These are phyloP conservation scores for Podospora appendiculata DNA, from an alignment of 495 filamentous ascomycete genomes.

Conservation along the genomic window DNA sequence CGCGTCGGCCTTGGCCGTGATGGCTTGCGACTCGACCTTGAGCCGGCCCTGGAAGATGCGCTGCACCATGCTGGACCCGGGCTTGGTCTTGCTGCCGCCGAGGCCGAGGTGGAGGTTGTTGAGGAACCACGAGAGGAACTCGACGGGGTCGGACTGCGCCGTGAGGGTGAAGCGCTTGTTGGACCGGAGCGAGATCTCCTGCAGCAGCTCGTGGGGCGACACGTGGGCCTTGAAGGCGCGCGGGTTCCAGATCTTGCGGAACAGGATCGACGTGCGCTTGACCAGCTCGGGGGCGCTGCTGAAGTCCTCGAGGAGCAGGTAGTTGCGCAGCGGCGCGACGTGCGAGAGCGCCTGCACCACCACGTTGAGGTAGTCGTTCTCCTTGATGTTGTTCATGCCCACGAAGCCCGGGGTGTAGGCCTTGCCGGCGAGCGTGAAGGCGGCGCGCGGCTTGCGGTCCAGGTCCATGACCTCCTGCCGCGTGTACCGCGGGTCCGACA, in stretches of 20 bases:
- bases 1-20: constrained; percentile 84
- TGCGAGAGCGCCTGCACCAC: constrained; percentile 91
- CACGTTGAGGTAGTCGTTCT: constrained; percentile 97
- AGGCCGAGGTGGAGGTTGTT: constrained; percentile 90
- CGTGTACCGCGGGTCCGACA: constrained; percentile 83
- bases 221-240: constrained; percentile 96
- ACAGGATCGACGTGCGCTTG: constrained; percentile 79
- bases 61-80: constrained; percentile 74
- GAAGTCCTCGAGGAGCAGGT: constrained; percentile 78
- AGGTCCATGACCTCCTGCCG: constrained; percentile 70
- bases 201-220: constrained; percentile 92
- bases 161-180: constrained; percentile 91
- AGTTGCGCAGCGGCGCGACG: constrained; percentile 84
- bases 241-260: constrained; percentile 97
- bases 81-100: constrained; percentile 82
- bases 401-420: constrained; percentile 92
- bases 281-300: constrained; percentile 46
- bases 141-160: constrained; percentile 86
- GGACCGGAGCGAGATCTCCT: constrained; percentile 84
- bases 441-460: constrained; percentile 66
- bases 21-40: constrained; percentile 86
- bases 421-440: constrained; percentile 71
- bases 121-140: constrained; percentile 95
- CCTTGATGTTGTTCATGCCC: constrained; percentile 99
- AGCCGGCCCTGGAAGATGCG: constrained; percentile 88